Evolutionary conservation across 768 basidiomycete species (phyloP).

Genomic region (Suillus brevipes): DNA sequence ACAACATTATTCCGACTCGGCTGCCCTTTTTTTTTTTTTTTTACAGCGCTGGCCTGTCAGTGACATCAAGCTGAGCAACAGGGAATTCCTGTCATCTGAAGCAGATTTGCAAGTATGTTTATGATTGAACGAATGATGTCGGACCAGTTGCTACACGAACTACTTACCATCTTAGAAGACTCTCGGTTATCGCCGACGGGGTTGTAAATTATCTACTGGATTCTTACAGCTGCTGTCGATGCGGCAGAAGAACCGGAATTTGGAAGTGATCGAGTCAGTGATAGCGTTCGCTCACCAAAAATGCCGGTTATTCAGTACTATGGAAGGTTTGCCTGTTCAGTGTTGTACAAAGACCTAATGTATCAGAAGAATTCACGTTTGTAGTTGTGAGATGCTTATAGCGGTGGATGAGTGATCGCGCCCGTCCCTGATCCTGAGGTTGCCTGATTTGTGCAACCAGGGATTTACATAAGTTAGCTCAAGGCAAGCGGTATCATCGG

Average conservation of each 20-base stretch:
- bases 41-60: neutral
- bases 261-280: neutral
- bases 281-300: neutral
- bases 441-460: neutral
- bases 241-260: neutral
- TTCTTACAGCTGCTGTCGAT: neutral
- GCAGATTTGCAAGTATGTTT: neutral
- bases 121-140: constrained; percentile 4
- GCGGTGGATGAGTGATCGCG: neutral
- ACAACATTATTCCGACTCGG: neutral
- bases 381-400: neutral
- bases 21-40: neutral
- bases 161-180: constrained; percentile 3
- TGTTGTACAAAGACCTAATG: neutral
- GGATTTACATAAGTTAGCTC: neutral
- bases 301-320: neutral
- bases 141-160: neutral
- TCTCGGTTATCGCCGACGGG: constrained; percentile 7
- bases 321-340: neutral
- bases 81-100: neutral
- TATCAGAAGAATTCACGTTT: constrained; percentile 1
- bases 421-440: neutral
- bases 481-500: neutral
- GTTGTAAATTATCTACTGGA: neutral
- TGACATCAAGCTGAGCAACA: neutral